Evolutionary conservation across 2,329 filamentous ascomycete genomes (phyloP), one percentile per base, ranked within the genome.

Genomic region (Fusarium pininemorale): DNA sequence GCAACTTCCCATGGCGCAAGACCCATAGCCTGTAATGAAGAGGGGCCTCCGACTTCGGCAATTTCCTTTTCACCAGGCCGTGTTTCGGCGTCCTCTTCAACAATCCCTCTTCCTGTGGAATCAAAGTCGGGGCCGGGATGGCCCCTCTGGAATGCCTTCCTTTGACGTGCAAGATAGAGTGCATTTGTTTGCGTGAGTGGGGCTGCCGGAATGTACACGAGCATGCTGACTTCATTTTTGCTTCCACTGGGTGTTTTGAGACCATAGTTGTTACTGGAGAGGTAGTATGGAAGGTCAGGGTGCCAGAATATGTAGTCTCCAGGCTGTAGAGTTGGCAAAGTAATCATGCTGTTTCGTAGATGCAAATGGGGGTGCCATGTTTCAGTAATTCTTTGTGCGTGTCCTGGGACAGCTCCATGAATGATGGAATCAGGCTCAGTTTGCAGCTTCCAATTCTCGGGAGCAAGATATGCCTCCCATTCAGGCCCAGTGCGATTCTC

Each of bases 261-360:
- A 53, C 76, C 76, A 48, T 76, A 66, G 78, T 81, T 74, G 54
- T 81, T 84, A 51, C 81, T 85, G 64, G 84, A 85, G 77, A 90
- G 87, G 74, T 88, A 87, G 79, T 89, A 90, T 13, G 87, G 85
- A 69, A 89, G 84, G 72, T 90, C 88, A 28, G 87, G 87, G 75
- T 90, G 88, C 88, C 88, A 90, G 73, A 90, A 81, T 69, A 90
- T 87, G 77, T 90, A 90, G 82, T 89, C 88, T 75, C 88, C 88
- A 0, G 87, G 84, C 69, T 86, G 86, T 48, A 90, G 79, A 15
- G 86, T 87, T 7, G 88, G 88, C 53, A 89, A 84, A n/a, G 87
- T 87, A 65, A 89, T 84, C 70, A 90, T 85, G 70, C 86, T 89
- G 63, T 84, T 82, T 66, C 86, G 84, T 51, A 90, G 83, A 77